Percentiles rank a stretch among this genome's conserved stretches.
phyloP scores from a whole-genome alignment of 345 rosid genomes.

The Raphanus raphanistrum region DNA sequence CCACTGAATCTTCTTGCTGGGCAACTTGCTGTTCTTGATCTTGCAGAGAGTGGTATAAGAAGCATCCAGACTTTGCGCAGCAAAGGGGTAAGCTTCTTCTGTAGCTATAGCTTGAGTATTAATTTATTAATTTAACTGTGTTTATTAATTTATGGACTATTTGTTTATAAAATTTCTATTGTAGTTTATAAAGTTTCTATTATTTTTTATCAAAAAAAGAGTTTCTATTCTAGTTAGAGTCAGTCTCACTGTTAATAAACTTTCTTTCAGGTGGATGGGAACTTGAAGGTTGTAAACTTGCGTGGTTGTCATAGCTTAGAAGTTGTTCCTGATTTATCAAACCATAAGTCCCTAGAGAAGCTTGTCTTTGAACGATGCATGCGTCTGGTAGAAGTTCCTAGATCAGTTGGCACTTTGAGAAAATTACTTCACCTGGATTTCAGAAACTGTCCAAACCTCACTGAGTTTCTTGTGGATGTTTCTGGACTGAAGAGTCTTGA shows the following conservation, averaged over 20 bases:
- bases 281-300: slow-evolving; percentile 32
- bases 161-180: too few relatives aligned
- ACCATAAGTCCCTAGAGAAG: slow-evolving; percentile 26
- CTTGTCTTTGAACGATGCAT: slow-evolving; percentile 31
- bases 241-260: not conserved
- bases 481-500: slow-evolving; percentile 34
- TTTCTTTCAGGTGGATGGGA: slow-evolving; percentile 21
- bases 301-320: slow-evolving; percentile 36
- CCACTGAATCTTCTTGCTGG: slow-evolving; percentile 43
- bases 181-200: not conserved
- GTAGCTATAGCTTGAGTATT: too few relatives aligned
- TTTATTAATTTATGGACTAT: too few relatives aligned
- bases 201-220: too few relatives aligned
- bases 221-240: too few relatives aligned
- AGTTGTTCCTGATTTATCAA: slow-evolving; percentile 38
- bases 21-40: slow-evolving; percentile 68
- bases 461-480: slow-evolving; percentile 36
- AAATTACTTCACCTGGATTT: slow-evolving; percentile 30
- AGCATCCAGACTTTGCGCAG: slow-evolving; percentile 32
- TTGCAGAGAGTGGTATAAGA: slow-evolving; percentile 57
- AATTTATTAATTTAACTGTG: too few relatives aligned
- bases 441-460: slow-evolving; percentile 23
- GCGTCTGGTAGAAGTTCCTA: slow-evolving; percentile 29
- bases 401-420: slow-evolving; percentile 26
- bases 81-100: slow-evolving; percentile 34